These are phyloP conservation scores for Onygenales sp. DNA, from an alignment of 2,329 filamentous ascomycete species.

Conservation along the genomic window DNA sequence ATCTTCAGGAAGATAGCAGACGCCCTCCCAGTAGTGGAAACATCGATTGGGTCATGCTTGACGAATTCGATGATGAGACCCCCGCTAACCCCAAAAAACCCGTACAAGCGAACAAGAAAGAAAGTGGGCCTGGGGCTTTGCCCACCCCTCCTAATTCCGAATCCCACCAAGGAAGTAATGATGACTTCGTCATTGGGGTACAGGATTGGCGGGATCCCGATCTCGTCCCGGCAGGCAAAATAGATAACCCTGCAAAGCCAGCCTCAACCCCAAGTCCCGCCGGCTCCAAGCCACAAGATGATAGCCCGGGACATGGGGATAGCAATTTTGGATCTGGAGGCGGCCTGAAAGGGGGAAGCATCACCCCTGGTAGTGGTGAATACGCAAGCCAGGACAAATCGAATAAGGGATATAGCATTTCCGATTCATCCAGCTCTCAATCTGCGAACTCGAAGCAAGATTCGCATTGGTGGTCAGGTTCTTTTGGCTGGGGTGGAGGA, in stretches of 20 bases:
- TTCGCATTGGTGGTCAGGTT: conserved; percentile 26
- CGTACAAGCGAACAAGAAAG: conserved; percentile 20
- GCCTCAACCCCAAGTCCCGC: conserved; percentile 18
- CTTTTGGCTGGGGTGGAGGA: conserved; percentile 22
- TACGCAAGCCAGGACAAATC: conserved; percentile 43
- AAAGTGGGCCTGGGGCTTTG: not conserved
- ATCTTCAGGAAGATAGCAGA: conserved; percentile 42
- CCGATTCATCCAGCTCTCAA: conserved; percentile 3
- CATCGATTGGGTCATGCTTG: conserved; percentile 61
- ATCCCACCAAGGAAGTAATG: conserved; percentile 17
- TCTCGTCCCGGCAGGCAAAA: conserved; percentile 42
- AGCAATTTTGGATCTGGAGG: conserved; percentile 20
- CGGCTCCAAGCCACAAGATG: conserved; percentile 20
- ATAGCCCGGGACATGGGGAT: conserved; percentile 17
- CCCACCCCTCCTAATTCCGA: conserved; percentile 8
- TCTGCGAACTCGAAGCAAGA: conserved; percentile 7
- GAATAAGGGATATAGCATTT: conserved; percentile 8
- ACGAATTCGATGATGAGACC: conserved; percentile 52
- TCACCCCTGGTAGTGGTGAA: conserved; percentile 63
- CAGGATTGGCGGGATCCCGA: conserved; percentile 81
- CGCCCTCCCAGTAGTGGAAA: conserved; percentile 64
- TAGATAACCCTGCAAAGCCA: conserved; percentile 9
- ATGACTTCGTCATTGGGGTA: conserved; percentile 71
- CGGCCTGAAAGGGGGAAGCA: conserved; percentile 54
- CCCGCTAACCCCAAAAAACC: conserved; percentile 14